phyloP scores from a whole-genome alignment of 306 rosid genomes.

The Cyamopsis tetragonoloba region DNA sequence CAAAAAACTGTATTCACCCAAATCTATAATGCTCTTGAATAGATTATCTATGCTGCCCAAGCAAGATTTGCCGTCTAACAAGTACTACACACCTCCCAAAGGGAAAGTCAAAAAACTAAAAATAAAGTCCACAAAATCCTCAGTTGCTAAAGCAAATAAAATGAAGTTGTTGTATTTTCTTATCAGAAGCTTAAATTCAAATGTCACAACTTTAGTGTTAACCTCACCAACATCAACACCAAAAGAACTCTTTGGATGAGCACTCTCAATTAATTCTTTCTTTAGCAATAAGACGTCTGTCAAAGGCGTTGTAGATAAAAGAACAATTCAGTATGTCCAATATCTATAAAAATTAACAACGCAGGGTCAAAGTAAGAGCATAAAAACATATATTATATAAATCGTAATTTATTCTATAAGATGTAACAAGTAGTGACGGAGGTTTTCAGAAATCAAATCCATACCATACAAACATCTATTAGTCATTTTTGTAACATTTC shows the following conservation, averaged over 20 bases:
- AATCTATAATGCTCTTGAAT: background rate
- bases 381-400: too few species aligned
- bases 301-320: background rate
- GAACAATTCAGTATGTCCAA: constrained; percentile 9
- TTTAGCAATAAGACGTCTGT: constrained; percentile 13
- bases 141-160: background rate
- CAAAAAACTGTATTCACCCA: background rate
- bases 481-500: too few species aligned
- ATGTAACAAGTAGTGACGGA: too few species aligned
- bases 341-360: too few species aligned
- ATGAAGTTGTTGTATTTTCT: background rate
- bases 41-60: background rate
- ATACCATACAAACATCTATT: too few species aligned
- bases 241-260: background rate
- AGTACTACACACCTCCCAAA: constrained; percentile 1
- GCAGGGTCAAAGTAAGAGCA: too few species aligned
- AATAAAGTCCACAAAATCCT: constrained; percentile 15
- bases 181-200: background rate
- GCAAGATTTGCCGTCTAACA: constrained; percentile 12
- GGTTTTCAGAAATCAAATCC: too few species aligned
- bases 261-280: background rate
- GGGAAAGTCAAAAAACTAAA: background rate
- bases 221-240: background rate
- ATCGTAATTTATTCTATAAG: too few species aligned
- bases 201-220: too few species aligned